Base-by-base conservation (phyloP, 2,329 filamentous ascomycete species). In the Trichophyton rubrum region DNA sequence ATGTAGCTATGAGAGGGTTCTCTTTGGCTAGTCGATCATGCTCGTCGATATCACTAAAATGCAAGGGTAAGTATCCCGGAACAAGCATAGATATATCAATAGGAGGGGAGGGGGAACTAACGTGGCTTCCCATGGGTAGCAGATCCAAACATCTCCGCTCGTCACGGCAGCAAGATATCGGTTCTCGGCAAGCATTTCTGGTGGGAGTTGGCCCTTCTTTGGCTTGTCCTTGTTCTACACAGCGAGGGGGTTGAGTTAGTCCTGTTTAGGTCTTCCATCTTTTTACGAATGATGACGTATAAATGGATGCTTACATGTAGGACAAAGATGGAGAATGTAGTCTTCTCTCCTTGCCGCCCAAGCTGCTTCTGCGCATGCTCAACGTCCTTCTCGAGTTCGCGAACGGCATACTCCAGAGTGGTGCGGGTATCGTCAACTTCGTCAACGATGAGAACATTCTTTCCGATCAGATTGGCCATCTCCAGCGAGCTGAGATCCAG, bases 91-190 rank as follows among this genome's bases (percentile, higher is more conserved):
- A 47, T 6, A 15, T 13, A 41, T 24, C 3, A 22, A 45, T 6
- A 51, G 30, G 20, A 17, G 15, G 11, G 20, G 17, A 55, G 20
- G 49, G 24, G 47, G 20, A 33, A 77, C 80, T 60, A 77, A 84
- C 80, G 77, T 87, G 49, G 93, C 93, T 79, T 97, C 93, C 93
- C 93, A 99, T 15, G 93, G 93, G 77, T 99, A 99, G 81, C 90
- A 95, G 73, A 97, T 97, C 93, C 93, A 99, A 66, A 90, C 86
- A 75, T 99, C 92, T n/a, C 82, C 83, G 35, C 95, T 88, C 4
- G 92, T 97, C 71, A 87, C 80, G 22, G 93, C 90, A 22, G 93
- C 93, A 66, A 88, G 75, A 77, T 99, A 99, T 68, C 87, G 81
- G 61, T 82, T 82, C 60, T 85, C 76, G 45, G 80, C 76, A 65